Conservation (phyloP, 2,329 filamentous ascomycete species). For the Delphinella strobiligena region DNA sequence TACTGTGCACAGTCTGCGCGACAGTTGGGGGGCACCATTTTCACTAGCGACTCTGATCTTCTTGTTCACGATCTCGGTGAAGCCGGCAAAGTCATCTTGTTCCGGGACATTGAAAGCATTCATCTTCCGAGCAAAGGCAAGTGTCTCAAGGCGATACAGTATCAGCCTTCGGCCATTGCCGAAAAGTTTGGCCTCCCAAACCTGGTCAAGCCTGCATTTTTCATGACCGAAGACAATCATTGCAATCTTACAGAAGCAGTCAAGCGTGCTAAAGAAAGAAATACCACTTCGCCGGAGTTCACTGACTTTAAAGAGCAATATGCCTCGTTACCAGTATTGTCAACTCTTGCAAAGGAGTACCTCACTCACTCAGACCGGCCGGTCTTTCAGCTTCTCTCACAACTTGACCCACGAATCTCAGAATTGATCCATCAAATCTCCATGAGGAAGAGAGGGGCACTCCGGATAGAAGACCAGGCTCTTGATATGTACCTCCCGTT, state of each 20-base stretch:
- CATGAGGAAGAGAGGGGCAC: slow-evolving; percentile 14
- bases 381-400: slow-evolving; percentile 9
- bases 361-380: neutral
- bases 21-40: slow-evolving; percentile 42
- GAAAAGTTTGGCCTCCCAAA: slow-evolving; percentile 30
- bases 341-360: slow-evolving; percentile 5
- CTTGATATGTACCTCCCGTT: slow-evolving; percentile 52
- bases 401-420: slow-evolving; percentile 38
- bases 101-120: slow-evolving; percentile 47
- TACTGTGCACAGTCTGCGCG: slow-evolving; percentile 60
- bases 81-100: slow-evolving; percentile 52
- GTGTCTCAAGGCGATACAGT: slow-evolving; percentile 18
- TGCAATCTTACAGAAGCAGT: slow-evolving; percentile 19
- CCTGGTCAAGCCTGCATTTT: slow-evolving; percentile 29
- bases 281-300: slow-evolving; percentile 15
- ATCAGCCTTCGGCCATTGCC: slow-evolving; percentile 33
- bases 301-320: slow-evolving; percentile 22
- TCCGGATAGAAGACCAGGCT: slow-evolving; percentile 11
- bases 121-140: slow-evolving; percentile 20
- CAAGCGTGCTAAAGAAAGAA: slow-evolving; percentile 14
- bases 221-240: slow-evolving; percentile 22
- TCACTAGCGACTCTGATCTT: slow-evolving; percentile 84
- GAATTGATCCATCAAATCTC: slow-evolving; percentile 38
- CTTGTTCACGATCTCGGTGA: slow-evolving; percentile 58
- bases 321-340: slow-evolving; percentile 5